A percentile compares a stretch with the other conserved stretches of the same genome.
phyloP scores from a whole-genome alignment of 352 stramenopile genomes.

The Poterioochromonas sp. region DNA sequence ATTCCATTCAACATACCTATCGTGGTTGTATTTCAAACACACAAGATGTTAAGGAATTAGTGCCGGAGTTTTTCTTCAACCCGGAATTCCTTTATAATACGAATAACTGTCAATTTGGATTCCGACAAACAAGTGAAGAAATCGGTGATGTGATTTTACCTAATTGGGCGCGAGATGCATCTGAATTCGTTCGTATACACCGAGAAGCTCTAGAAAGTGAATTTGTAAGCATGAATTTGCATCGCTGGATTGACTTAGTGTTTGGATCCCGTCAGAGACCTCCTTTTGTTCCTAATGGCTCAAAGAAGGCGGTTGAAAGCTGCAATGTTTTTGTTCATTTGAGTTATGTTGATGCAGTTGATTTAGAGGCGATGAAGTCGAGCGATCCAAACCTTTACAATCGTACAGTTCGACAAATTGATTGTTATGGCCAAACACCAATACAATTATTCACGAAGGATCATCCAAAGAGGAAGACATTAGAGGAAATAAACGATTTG shows the following conservation, averaged over 20 bases:
- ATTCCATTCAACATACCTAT: conserved; percentile 76
- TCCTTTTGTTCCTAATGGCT: conserved; percentile 60
- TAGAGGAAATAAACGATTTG: conserved; percentile 21
- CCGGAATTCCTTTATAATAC: conserved; percentile 74
- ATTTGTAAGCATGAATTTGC: conserved; percentile 85
- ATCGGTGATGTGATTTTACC: conserved; percentile 80
- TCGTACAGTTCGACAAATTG: conserved; percentile 69
- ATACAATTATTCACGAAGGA: conserved; percentile 84
- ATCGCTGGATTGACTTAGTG: conserved; percentile 97
- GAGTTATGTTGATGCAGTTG: conserved; percentile 94
- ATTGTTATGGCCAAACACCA: conserved; percentile 94
- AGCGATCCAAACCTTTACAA: conserved; percentile 35
- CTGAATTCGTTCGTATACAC: conserved; percentile 89
- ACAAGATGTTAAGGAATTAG: conserved; percentile 83
- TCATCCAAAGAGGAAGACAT: conserved; percentile 49
- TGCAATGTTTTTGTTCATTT: conserved; percentile 98
- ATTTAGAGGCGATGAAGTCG: conserved; percentile 46
- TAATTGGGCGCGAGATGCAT: conserved; percentile 80
- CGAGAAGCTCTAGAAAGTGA: conserved; percentile 91
- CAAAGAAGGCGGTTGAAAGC: conserved; percentile 72
- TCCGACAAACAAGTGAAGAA: conserved; percentile 59
- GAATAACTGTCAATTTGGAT: conserved; percentile 54
- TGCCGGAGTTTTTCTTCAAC: conserved; percentile 84
- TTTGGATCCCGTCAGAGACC: conserved; percentile 95
- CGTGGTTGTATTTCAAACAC: conserved; percentile 47